A percentile compares a stretch with the other conserved stretches of the same genome.
These are phyloP conservation scores for Trametes gibbosa DNA, from an alignment of 768 basidiomycete species.

Conservation along the genomic window DNA sequence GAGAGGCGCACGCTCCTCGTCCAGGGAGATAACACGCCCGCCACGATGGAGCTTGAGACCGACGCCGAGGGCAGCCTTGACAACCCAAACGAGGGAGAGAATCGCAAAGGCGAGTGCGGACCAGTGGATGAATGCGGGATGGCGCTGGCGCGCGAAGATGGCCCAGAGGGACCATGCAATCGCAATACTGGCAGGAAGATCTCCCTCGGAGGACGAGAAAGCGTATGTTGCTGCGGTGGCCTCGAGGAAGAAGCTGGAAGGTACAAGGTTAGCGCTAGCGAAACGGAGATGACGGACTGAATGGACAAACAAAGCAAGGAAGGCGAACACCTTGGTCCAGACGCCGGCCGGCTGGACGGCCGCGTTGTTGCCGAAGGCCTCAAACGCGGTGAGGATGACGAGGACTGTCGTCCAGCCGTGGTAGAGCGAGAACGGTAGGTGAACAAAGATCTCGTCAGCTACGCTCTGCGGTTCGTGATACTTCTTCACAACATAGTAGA, in stretches of 20 bases:
- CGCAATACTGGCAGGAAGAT: constrained; percentile 87
- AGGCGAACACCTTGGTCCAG: constrained; percentile 94
- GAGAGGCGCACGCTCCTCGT: constrained; percentile 88
- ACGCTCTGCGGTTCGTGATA: constrained; percentile 61
- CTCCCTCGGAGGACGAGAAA: constrained; percentile 86
- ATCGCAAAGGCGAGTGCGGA: constrained; percentile 81
- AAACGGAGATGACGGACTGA: constrained; percentile 4
- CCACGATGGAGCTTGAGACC: constrained; percentile 40
- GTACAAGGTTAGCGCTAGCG: not conserved
- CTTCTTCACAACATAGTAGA: constrained; percentile 95
- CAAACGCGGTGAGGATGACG: constrained; percentile 77
- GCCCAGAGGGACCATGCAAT: constrained; percentile 94
- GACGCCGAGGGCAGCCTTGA: constrained; percentile 68
- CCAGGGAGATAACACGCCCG: constrained; percentile 58
- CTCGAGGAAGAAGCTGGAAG: constrained; percentile 81
- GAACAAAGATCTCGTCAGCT: constrained; percentile 84
- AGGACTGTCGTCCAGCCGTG: constrained; percentile 91
- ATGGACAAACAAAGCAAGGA: constrained; percentile 74
- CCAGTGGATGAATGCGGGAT: constrained; percentile 86
- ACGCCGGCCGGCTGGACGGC: constrained; percentile 62
- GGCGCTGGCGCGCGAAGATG: constrained; percentile 76
- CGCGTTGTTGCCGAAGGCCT: constrained; percentile 85
- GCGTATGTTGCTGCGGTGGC: constrained; percentile 92
- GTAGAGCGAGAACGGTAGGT: constrained; percentile 94
- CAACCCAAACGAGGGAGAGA: constrained; percentile 79